phyloP scores from a whole-genome alignment of 2,329 filamentous ascomycete species.

The Cryphonectria radicalis region DNA sequence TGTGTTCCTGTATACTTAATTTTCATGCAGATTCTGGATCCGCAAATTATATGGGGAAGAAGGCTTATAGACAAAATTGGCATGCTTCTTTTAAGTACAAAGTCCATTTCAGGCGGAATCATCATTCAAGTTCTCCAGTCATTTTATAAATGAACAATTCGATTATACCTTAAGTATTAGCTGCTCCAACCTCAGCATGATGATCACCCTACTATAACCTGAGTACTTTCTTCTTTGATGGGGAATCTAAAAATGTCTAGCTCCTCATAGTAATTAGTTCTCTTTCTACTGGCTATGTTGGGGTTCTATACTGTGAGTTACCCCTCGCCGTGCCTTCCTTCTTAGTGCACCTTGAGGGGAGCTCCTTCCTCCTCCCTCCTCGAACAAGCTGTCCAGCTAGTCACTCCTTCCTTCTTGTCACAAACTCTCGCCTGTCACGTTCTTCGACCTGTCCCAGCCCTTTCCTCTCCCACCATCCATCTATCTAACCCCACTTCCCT shows the following conservation, averaged over 20 bases:
- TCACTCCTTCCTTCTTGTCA: neutral
- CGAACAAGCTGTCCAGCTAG: neutral
- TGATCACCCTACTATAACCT: neutral
- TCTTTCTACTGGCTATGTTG: neutral
- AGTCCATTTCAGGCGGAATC: neutral
- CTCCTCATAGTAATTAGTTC: neutral
- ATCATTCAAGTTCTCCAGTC: no score
- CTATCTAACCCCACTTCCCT: neutral
- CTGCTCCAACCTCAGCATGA: neutral
- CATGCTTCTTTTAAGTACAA: no score
- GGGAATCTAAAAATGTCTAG: neutral
- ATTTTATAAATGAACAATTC: no score
- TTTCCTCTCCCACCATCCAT: neutral
- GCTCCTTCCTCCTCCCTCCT: conserved; percentile 1
- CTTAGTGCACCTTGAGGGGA: neutral
- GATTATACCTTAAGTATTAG: neutral
- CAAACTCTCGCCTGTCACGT: neutral
- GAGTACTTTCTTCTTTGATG: no score
- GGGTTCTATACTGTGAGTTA: neutral
- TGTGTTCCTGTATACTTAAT: neutral
- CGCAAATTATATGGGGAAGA: neutral
- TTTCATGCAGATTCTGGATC: accelerated
- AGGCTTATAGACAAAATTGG: no score
- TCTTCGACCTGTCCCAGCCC: neutral
- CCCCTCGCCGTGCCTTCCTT: neutral